Conservation (phyloP, 129 eudicot species). For the Flaveria linearis region DNA sequence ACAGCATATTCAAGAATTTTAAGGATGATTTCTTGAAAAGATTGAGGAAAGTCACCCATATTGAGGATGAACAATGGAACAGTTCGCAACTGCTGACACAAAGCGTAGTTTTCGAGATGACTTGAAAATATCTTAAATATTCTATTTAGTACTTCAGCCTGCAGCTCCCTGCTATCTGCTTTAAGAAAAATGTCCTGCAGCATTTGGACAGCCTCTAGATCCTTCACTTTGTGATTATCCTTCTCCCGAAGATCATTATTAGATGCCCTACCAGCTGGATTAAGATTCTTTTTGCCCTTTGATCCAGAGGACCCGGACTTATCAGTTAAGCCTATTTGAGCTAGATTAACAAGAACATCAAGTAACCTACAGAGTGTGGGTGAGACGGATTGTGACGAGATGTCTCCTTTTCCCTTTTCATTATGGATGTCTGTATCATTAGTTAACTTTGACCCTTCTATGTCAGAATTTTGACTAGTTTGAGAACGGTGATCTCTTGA, state of each 20-base stretch:
- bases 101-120: constrained; percentile 88
- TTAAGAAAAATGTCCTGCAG: constrained; percentile 95
- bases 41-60: constrained; percentile 82
- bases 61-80: constrained; percentile 90
- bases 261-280: constrained; percentile 56
- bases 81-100: constrained; percentile 89
- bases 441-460: constrained; percentile 36
- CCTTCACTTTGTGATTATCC: constrained; percentile 75
- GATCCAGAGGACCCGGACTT: constrained; percentile 39
- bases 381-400: constrained; percentile 52
- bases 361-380: constrained; percentile 88
- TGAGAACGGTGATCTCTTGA: constrained; percentile 49
- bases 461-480: constrained; percentile 33
- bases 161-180: constrained; percentile 75
- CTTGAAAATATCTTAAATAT: constrained; percentile 95
- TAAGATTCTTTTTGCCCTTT: constrained; percentile 45
- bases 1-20: constrained; percentile 99
- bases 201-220: constrained; percentile 93
- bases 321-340: constrained; percentile 71
- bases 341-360: constrained; percentile 78
- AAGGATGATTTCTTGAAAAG: constrained; percentile 81
- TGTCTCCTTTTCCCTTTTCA: constrained; percentile 39
- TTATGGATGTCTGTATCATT: constrained; percentile 41
- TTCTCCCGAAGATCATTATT: constrained; percentile 81
- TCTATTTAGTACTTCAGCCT: constrained; percentile 86